These are phyloP conservation scores for Naganishia vaughanmartiniae DNA, from an alignment of 768 basidiomycete species.

Conservation along the genomic window DNA sequence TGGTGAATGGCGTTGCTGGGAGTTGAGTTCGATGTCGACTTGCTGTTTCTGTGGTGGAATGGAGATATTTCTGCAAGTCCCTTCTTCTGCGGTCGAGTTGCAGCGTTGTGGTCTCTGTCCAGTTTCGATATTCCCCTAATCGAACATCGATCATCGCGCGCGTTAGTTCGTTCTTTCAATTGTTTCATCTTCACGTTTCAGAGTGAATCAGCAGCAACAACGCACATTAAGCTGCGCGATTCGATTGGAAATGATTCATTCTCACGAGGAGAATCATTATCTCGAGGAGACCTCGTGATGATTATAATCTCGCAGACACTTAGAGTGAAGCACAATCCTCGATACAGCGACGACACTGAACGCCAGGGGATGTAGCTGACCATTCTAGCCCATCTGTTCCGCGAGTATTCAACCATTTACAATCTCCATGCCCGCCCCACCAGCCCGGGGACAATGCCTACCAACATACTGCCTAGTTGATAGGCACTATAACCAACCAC, in stretches of 20 bases:
- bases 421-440: background rate
- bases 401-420: background rate
- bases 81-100: background rate
- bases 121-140: background rate
- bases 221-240: too few relatives aligned
- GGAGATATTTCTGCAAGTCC: too few relatives aligned
- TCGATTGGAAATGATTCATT: too few relatives aligned
- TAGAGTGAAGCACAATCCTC: too few relatives aligned
- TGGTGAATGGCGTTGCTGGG: background rate
- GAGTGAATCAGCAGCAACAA: background rate
- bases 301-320: too few relatives aligned
- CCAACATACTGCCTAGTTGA: background rate
- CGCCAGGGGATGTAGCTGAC: background rate
- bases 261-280: too few relatives aligned
- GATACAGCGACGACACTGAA: background rate
- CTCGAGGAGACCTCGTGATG: too few relatives aligned
- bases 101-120: background rate
- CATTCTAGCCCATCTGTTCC: background rate
- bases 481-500: conserved; percentile 12
- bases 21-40: background rate
- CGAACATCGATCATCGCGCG: background rate
- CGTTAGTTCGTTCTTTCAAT: background rate
- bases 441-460: background rate
- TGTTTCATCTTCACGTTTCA: conserved; percentile 1
- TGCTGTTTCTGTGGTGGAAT: too few relatives aligned